phyloP scores from a whole-genome alignment of 1,284 basidiomycete genomes.

The Ceratobasidium sp. region DNA sequence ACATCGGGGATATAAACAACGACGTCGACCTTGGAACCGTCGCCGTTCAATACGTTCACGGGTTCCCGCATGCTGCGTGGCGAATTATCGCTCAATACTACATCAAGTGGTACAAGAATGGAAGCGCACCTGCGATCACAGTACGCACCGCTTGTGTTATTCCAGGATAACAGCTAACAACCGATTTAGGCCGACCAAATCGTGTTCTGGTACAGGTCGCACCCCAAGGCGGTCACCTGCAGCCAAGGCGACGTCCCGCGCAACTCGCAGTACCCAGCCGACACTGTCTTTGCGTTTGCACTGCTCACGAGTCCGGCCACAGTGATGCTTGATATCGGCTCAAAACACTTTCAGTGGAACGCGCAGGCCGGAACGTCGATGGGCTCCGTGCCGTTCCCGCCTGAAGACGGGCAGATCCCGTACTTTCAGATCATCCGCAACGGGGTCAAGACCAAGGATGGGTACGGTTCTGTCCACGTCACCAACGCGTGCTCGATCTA shows the following conservation, averaged over 20 bases:
- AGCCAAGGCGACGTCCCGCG: slow-evolving; percentile 55
- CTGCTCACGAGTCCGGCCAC: slow-evolving; percentile 55
- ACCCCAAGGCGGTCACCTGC: slow-evolving; percentile 55
- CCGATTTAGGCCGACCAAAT: slow-evolving; percentile 52
- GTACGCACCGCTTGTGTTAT: slow-evolving; percentile 3
- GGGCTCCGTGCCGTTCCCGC: slow-evolving; percentile 56
- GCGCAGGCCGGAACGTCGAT: slow-evolving; percentile 56
- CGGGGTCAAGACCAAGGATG: slow-evolving; percentile 52
- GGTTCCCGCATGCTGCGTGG: slow-evolving; percentile 56
- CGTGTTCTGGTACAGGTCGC: slow-evolving; percentile 58
- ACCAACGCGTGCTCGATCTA: slow-evolving; percentile 44
- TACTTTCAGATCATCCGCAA: slow-evolving; percentile 55
- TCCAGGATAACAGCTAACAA: neutral
- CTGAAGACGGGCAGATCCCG: slow-evolving; percentile 57
- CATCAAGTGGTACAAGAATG: slow-evolving; percentile 57
- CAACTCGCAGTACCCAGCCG: slow-evolving; percentile 55
- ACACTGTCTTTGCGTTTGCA: slow-evolving; percentile 57
- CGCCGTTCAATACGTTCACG: slow-evolving; percentile 55
- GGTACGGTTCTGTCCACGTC: slow-evolving; percentile 55
- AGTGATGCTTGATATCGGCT: slow-evolving; percentile 56
- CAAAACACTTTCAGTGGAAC: slow-evolving; percentile 53
- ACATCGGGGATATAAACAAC: slow-evolving; percentile 56
- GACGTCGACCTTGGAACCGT: slow-evolving; percentile 54
- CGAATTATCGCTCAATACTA: slow-evolving; percentile 57
- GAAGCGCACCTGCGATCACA: slow-evolving; percentile 53